phyloP scores from a whole-genome alignment of 2,329 filamentous ascomycete genomes.

The Pseudocercospora macadamiae region DNA sequence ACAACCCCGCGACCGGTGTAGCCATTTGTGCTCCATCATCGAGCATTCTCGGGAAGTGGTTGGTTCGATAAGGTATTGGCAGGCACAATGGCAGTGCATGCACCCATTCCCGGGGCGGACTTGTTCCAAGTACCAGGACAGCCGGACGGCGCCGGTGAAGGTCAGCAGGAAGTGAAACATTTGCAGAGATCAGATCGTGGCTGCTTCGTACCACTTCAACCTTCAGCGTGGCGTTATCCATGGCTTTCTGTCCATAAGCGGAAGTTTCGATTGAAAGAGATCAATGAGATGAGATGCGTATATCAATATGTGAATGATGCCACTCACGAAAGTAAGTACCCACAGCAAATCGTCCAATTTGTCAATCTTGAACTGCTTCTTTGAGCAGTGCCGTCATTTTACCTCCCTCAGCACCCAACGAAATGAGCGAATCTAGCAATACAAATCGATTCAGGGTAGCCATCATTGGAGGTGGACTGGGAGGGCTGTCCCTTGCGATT shows the following conservation, averaged over 20 bases:
- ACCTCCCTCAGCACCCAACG: too few relatives aligned
- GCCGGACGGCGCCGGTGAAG: not conserved
- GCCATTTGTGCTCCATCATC: not conserved
- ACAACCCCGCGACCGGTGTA: not conserved
- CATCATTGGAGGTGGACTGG: constrained; percentile 62
- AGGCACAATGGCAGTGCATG: not conserved
- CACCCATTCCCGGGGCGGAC: not conserved
- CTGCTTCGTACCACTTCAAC: not conserved
- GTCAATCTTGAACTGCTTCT: too few relatives aligned
- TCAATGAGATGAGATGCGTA: not conserved
- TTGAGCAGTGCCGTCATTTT: too few relatives aligned
- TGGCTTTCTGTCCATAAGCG: too few relatives aligned
- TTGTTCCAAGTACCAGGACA: not conserved
- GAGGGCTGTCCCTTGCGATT: constrained; percentile 57
- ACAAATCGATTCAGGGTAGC: constrained; percentile 49
- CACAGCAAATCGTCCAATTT: too few relatives aligned
- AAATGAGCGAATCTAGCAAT: too few relatives aligned
- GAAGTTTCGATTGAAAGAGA: too few relatives aligned
- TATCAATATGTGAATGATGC: not conserved
- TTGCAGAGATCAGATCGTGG: not conserved
- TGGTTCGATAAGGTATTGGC: not conserved
- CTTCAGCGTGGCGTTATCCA: not conserved
- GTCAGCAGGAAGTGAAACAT: not conserved
- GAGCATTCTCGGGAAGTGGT: not conserved
- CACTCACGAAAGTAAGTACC: too few relatives aligned